Evolutionary conservation across 179 eudicot species (phyloP), one percentile per base, ranked within the genome.

Genomic region (Spinacia oleracea): DNA sequence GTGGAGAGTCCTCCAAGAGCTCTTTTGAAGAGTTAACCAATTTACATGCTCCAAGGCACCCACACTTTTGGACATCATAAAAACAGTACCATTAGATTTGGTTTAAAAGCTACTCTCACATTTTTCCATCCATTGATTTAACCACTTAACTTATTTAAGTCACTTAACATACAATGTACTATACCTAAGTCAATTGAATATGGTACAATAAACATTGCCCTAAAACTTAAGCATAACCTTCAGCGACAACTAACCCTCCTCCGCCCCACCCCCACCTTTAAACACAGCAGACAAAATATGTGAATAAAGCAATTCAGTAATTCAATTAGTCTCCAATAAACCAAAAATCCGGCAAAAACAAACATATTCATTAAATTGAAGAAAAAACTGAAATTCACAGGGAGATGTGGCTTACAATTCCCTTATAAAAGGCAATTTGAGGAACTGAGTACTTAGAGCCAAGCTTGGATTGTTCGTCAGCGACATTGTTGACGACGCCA

Each of bases 391-490:
- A 48, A 67, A 59, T 15, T 14, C 45, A 25, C 50, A 42, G 74
- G 63, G 56, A 55, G 2, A 72, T 29, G 53, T 73, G 73, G 63
- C 99, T 90, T 90, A 96, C 99, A 84, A 96, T 86, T 79, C 89
- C 94, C 80, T 92, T 93, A 65, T 90, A 96, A 67, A 90, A 96
- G 80, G 98, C 91, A 83, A 96, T 93, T 84, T 96, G 98, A 73
- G 98, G 93, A 67, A 86, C 89, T 16, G 93, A 86, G 62, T 89
- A 95, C 58, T 89, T 89, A 5, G 96, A 89, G 70, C 98, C 98
- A 58, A 95, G 90, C 85, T 95, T 95, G 35, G 98, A 90, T 51
- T 91, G 98, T 23, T 95, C 98, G 80, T 95, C 98, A 1, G 87
- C 89, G n/a, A 93, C 91, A 74, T 88, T 93, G 78, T 95, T 95